Base-by-base conservation (phyloP, 2,329 filamentous ascomycete genomes). In the Bretziella fagacearum region DNA sequence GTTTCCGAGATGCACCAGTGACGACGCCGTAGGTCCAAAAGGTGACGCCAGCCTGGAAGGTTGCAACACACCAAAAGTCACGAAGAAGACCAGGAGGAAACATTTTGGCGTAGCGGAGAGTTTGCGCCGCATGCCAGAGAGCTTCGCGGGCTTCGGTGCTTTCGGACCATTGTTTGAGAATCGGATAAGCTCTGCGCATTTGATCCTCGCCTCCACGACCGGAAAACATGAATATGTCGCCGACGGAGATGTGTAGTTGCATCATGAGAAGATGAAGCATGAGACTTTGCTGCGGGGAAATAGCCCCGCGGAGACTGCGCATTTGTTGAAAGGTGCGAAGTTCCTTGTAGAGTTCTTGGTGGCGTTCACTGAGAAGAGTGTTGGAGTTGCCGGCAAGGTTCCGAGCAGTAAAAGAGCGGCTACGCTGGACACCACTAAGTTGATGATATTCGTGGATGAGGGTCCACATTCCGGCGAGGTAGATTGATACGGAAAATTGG, bases 21-120 rank as follows among this genome's bases (percentile, higher is more conserved):
- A 78, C 65, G 0, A 83, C 71, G 1, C 78, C 77, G 53, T 79
- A 82, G 0, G 72, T 71, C 81, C 81, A 85, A 33, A 84, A 63
- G 0, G 74, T 73, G 3, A 85, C 63, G 10, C 71, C 69, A 3
- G 77, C 78, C 56, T 84, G 79, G 56, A 83, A 81, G 0, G 83
- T 69, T 0, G 73, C 75, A 5, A 84, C 72, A 0, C 79, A 77
- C 52, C 75, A 73, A 56, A 84, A 83, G 52, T 79, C 75, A 36
- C 74, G 71, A 3, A 83, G 59, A 8, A 70, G 65, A 0, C 68
- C 66, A 1, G 62, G 57, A 0, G 73, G 68, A 41, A 78, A 70
- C 41, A 62, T 51, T 54, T 69, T 71, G 2, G 76, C 78, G 33
- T 72, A 69, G 6, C 75, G 69, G 4, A 84, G 57, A 1, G 81